Evolutionary conservation across 2,329 filamentous ascomycete genomes (phyloP), one percentile per base, ranked within the genome.

Genomic region (Diaporthe sp.): DNA sequence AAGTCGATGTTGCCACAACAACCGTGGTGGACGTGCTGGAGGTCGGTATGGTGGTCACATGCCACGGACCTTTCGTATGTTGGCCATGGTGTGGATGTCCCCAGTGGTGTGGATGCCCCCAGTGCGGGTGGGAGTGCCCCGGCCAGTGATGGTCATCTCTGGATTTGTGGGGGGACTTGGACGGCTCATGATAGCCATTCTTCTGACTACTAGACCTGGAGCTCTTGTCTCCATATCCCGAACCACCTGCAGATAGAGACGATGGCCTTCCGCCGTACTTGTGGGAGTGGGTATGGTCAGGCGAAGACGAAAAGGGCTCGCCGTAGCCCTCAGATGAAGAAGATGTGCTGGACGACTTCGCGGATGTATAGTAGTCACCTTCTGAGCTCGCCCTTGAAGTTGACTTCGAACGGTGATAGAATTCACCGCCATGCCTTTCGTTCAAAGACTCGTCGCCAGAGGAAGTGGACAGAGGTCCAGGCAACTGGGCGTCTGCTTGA

Each of bases 21-120:
- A 53, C 37, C 19, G 31, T 37, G 13, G 46, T 68, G 44, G 58
- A 42, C 4, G 70, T 73, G 46, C 34, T 62, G n/a, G 59, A 62
- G 22, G 44, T 46, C 4, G 55, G 46, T 19, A 37, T 62, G 19
- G 70, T 73, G 58, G 15, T 61, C 2, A 72, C 57, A 4, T 57
- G 31, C 58, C 58, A 39, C 8, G 34, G 46, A 3, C 34, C 39
- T 15, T 44, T 37, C 6, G 25, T 65, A 9, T 55, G 49, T 2
- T 34, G 4, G 19, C 44, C 39, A 15, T 73, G 22, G 22, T 61
- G 46, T 19, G 65, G 55, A 19, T 51, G 44, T 13, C 34, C 25
- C 34, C 4, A 51, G 62, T 53, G 22, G 9, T n/a, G 49, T 34
- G 37, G 37, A 39, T 39, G 49, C 49, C 49, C 25, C 49, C 49